Conservation (phyloP, 2,329 filamentous ascomycete species). For the Trichoderma sp. region DNA sequence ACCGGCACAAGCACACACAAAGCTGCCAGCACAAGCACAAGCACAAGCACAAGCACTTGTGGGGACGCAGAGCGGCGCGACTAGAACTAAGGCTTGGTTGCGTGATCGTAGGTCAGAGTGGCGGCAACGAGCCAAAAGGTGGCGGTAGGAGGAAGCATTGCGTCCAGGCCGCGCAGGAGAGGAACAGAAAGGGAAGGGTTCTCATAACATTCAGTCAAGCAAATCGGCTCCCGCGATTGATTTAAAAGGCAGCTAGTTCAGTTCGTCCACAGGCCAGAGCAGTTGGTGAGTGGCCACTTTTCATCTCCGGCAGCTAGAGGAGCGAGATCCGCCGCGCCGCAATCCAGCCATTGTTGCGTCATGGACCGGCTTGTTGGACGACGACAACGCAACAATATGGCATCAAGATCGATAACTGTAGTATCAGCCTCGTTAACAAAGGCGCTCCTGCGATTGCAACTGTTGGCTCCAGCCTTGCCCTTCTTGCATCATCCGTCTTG, state of each 20-base stretch:
- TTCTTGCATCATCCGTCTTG: too few species aligned
- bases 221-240: slow-evolving; percentile 13
- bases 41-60: slow-evolving; percentile 13
- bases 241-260: neutral
- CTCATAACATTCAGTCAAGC: neutral
- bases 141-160: slow-evolving; percentile 14
- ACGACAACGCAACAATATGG: neutral
- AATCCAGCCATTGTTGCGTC: slow-evolving; percentile 13
- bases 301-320: slow-evolving; percentile 13
- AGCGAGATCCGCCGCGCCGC: slow-evolving; percentile 19
- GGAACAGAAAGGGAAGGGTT: neutral
- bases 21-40: slow-evolving; percentile 2
- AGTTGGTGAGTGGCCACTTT: slow-evolving; percentile 12
- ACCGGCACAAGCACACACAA: neutral
- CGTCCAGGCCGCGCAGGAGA: neutral
- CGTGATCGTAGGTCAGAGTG: slow-evolving; percentile 22
- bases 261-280: slow-evolving; percentile 7
- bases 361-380: neutral
- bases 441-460: too few species aligned
- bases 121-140: neutral
- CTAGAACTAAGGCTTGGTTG: slow-evolving; percentile 16
- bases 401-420: neutral
- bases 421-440: neutral
- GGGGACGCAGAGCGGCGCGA: slow-evolving; percentile 18
- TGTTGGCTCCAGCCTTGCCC: too few species aligned